A percentile compares a stretch with the other conserved stretches of the same genome.
Evolutionary conservation across 768 basidiomycete genomes (phyloP).

Genomic region (Lactifluus subvellereus): DNA sequence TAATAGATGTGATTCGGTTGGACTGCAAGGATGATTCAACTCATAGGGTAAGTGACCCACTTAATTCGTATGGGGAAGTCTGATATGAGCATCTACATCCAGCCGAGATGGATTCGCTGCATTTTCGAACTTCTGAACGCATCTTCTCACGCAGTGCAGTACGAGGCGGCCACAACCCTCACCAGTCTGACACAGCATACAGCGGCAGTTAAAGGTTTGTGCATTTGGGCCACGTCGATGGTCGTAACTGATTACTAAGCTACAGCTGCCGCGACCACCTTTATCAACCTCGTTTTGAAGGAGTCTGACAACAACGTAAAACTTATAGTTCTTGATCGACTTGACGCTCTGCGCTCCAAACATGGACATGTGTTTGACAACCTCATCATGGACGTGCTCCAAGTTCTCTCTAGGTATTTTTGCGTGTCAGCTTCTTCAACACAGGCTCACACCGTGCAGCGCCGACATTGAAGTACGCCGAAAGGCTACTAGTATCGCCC

Average conservation of each 20-base stretch:
- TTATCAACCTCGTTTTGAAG: conserved; percentile 85
- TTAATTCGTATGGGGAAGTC: background rate
- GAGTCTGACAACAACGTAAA: conserved; percentile 99
- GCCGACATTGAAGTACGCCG: conserved; percentile 95
- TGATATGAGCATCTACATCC: background rate
- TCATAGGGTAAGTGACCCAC: conserved; percentile 55
- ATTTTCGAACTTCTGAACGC: conserved; percentile 91
- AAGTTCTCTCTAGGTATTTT: conserved; percentile 71
- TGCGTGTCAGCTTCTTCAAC: background rate
- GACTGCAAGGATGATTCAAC: conserved; percentile 84
- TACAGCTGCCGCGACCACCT: conserved; percentile 79
- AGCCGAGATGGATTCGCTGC: conserved; percentile 91
- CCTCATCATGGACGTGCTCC: conserved; percentile 93
- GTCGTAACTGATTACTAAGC: background rate
- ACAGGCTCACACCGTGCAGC: conserved; percentile 36
- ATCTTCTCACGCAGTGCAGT: conserved; percentile 89
- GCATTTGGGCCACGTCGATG: background rate
- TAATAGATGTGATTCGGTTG: conserved; percentile 88
- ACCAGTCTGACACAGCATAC: conserved; percentile 94
- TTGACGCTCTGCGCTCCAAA: conserved; percentile 73
- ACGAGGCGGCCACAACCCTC: conserved; percentile 93
- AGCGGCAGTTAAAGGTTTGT: conserved; percentile 86
- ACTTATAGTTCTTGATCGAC: conserved; percentile 89
- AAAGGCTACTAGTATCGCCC: conserved; percentile 83
- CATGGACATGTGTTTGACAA: conserved; percentile 87